Evolutionary conservation across 768 basidiomycete species (phyloP).

Genomic region (Strobilomyces confusus): DNA sequence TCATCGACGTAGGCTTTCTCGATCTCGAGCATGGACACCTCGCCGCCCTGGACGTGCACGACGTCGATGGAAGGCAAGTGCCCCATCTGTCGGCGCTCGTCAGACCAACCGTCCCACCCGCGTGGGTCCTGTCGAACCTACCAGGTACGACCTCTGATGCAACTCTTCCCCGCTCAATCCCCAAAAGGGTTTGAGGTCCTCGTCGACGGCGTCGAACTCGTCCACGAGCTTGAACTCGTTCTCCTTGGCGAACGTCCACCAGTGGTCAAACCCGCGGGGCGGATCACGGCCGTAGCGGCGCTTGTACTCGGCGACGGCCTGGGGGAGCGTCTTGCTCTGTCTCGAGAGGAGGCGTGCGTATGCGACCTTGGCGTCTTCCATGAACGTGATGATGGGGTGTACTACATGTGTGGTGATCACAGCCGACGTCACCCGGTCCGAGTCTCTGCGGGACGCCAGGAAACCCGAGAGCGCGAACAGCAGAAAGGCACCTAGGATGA

Average conservation of each 20-base stretch:
- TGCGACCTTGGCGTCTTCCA: constrained; percentile 76
- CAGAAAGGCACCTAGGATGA: constrained; percentile 39
- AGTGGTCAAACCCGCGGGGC: constrained; percentile 86
- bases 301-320: constrained; percentile 81
- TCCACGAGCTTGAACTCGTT: constrained; percentile 79
- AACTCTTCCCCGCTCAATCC: constrained; percentile 67
- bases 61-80: constrained; percentile 80
- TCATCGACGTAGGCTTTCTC: constrained; percentile 51
- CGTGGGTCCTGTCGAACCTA: constrained; percentile 17
- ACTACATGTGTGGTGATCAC: constrained; percentile 17
- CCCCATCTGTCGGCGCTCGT: constrained; percentile 50
- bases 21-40: constrained; percentile 54
- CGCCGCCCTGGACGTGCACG: constrained; percentile 71
- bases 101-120: neutral
- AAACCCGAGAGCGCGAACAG: constrained; percentile 50
- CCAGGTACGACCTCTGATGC: constrained; percentile 57
- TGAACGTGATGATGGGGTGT: constrained; percentile 86
- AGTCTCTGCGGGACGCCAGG: constrained; percentile 34
- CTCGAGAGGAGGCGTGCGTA: constrained; percentile 61
- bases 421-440: neutral
- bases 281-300: constrained; percentile 74
- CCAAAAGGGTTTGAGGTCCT: constrained; percentile 87
- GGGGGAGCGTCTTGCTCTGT: constrained; percentile 77
- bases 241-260: constrained; percentile 78
- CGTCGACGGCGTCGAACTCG: constrained; percentile 79